Conservation (phyloP, 495 filamentous ascomycete genomes). For the Penicilliopsis zonata region DNA sequence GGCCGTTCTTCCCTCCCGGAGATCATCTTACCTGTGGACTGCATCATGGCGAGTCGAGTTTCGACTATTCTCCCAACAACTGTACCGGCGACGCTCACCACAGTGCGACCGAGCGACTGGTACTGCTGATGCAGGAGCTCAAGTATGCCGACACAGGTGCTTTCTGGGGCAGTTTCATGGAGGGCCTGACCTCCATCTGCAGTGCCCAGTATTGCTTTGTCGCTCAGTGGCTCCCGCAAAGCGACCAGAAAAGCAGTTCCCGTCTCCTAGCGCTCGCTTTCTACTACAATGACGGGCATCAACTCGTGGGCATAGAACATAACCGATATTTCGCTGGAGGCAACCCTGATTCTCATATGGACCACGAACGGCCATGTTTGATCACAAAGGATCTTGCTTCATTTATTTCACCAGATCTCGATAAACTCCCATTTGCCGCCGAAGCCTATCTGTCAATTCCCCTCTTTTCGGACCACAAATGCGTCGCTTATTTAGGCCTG, state of each 20-base stretch:
- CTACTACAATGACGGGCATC: slow-evolving; percentile 54
- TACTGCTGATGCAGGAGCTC: slow-evolving; percentile 49
- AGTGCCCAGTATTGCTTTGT: slow-evolving; percentile 64
- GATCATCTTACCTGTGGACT: slow-evolving; percentile 22
- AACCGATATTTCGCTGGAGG: slow-evolving; percentile 56
- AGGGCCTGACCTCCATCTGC: slow-evolving; percentile 50
- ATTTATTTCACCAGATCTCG: slow-evolving; percentile 48
- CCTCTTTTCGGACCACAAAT: slow-evolving; percentile 55
- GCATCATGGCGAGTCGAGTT: slow-evolving; percentile 38
- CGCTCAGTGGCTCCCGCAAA: slow-evolving; percentile 49
- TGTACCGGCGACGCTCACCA: slow-evolving; percentile 44
- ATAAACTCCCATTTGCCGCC: slow-evolving; percentile 44
- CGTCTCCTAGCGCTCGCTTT: slow-evolving; percentile 56
- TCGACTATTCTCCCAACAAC: slow-evolving; percentile 28
- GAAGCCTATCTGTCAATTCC: slow-evolving; percentile 67
- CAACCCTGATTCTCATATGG: slow-evolving; percentile 57
- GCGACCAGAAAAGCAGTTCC: slow-evolving; percentile 39
- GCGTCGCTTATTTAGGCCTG: slow-evolving; percentile 62
- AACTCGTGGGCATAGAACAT: slow-evolving; percentile 39
- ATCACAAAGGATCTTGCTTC: slow-evolving; percentile 51
- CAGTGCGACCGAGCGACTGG: slow-evolving; percentile 48
- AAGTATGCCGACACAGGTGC: slow-evolving; percentile 41
- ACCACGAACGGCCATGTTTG: slow-evolving; percentile 61
- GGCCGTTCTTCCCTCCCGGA: slow-evolving; percentile 23
- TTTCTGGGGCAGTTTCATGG: slow-evolving; percentile 59